Base-by-base conservation (phyloP, 2,329 filamentous ascomycete genomes). In the Onygenales sp. region DNA sequence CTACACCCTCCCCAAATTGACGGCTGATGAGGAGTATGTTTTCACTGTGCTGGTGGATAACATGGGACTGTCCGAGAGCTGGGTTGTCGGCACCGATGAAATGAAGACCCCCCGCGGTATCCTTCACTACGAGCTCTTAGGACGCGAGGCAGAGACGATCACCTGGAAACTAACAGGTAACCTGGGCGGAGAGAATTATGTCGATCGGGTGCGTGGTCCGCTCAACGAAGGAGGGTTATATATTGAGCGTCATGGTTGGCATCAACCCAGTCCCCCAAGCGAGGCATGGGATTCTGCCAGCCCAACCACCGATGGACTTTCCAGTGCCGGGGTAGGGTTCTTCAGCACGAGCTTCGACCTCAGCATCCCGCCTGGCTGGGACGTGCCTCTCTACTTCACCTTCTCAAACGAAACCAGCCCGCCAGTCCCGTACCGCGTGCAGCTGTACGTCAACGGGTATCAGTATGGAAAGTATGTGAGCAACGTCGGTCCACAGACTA, bases 391-490 rank as follows among this genome's bases (percentile, higher is more conserved):
- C 11, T 74, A 71, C 33, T 79, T 83, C 61, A 69, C 69, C 1
- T 79, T 82, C 55, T 62, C 60, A 1, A 70, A 71, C 50, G 59
- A 86, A 86, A 73, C 70, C 73, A 21, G 80, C 77, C 0, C 80
- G 78, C 42, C 84, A 79, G 33, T 56, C 9, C 66, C 71, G 5
- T 86, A 85, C 57, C 75, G 86, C 14, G 81, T 75, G 1, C 78
- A 85, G 60, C 69, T 90, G 6, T 90, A 79, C 62, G 82, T 90
- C 44, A 90, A 90, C 60, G 87, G 87, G 1, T 90, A 83, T 67
- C 86, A 90, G 65, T 89, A 83, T 58, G 82, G 80, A 2, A 83
- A 84, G 63, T 84, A 79, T 57, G 67, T 70, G n/a, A 83, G 81
- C 62, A 85, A 89, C 58, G 75, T 90, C n/a, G 87, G 87, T 0